Evolutionary conservation across 371 early-diverging fungal species (phyloP), one percentile per base, ranked within the genome.

Genomic region (Mucor indicus): DNA sequence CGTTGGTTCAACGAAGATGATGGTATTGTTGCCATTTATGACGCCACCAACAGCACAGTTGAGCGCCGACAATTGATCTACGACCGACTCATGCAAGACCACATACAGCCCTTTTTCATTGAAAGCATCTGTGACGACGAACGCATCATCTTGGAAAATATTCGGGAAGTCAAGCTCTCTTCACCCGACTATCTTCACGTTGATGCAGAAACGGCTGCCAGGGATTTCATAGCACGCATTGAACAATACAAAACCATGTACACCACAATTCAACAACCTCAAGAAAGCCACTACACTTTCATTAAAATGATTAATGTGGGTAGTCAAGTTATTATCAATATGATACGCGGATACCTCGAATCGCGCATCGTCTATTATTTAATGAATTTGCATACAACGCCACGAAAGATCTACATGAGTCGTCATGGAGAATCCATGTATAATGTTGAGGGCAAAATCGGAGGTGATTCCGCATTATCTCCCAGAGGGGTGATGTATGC

Each of bases 321-420:
- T 15, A 81, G 85, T 36, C 87, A 90, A 54, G 86, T 87, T 38
- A 82, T 91, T 33, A 86, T 93, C 66, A 90, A 93, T 62, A 80
- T 83, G 53, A 87, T 93, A 42, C 84, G 84, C 30, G 96, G 96
- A 36, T 97, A 95, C 67, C 78, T 97, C 10, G 93, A 96, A 64
- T 87, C 90, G 27, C 81, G 96, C 23, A 91, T 98, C 48, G 95
- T 95, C 19, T 97, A 92, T 68, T 97, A 92, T 61, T 72, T 97
- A 45, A 98, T 98, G 97, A 98, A 98, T 67, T 78, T 98, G 23
- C 96, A 98, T 64, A 95, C 92, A 25, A 83, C 87, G 1, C 93
- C 96, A 13, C 55, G 93, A 43, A 83, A 84, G 47, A 93, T 98
- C 42, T 93, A 93, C 67, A 89, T 98, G 55, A 87, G 88, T 56